Percentiles rank a stretch among this genome's conserved stretches.
Evolutionary conservation across 2,329 filamentous ascomycete genomes (phyloP).

Genomic region (Chaetomiaceae sp.): DNA sequence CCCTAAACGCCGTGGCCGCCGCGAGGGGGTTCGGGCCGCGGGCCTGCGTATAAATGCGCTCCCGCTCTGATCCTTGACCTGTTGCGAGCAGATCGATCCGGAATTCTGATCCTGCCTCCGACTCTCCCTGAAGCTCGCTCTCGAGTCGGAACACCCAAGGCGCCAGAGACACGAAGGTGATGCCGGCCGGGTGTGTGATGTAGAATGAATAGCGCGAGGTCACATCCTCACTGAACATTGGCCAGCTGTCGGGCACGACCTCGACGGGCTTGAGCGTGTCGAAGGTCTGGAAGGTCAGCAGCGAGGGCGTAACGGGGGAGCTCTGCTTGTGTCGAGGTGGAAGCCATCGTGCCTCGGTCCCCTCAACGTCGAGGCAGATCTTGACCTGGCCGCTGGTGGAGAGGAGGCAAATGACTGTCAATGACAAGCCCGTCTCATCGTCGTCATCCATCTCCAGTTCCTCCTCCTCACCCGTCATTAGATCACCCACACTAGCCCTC

Average conservation of each 20-base stretch:
- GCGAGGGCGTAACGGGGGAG: constrained; percentile 39
- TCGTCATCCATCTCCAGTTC: constrained; percentile 52
- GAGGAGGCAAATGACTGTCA: constrained; percentile 55
- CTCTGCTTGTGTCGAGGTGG: constrained; percentile 51
- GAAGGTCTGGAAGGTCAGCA: constrained; percentile 59
- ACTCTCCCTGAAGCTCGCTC: constrained; percentile 52
- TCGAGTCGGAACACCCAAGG: constrained; percentile 62
- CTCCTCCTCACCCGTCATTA: constrained; percentile 62
- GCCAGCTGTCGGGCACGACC: constrained; percentile 54
- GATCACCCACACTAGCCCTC: constrained; percentile 54
- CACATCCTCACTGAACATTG: constrained; percentile 57
- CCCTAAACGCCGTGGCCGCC: constrained; percentile 49
- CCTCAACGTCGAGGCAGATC: constrained; percentile 57
- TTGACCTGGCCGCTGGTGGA: constrained; percentile 57
- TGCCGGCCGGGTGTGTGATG: constrained; percentile 55
- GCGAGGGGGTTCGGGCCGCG: constrained; percentile 47
- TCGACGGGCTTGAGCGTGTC: constrained; percentile 54
- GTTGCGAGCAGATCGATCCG: constrained; percentile 56
- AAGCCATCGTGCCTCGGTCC: constrained; percentile 62
- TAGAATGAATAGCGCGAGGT: constrained; percentile 60
- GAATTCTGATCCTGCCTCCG: constrained; percentile 56
- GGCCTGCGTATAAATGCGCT: constrained; percentile 53
- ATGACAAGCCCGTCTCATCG: constrained; percentile 55
- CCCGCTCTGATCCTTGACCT: constrained; percentile 50
- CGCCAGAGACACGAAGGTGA: constrained; percentile 55